phyloP scores from a whole-genome alignment of 2,329 filamentous ascomycete species.

The Aspergillus floridensis region DNA sequence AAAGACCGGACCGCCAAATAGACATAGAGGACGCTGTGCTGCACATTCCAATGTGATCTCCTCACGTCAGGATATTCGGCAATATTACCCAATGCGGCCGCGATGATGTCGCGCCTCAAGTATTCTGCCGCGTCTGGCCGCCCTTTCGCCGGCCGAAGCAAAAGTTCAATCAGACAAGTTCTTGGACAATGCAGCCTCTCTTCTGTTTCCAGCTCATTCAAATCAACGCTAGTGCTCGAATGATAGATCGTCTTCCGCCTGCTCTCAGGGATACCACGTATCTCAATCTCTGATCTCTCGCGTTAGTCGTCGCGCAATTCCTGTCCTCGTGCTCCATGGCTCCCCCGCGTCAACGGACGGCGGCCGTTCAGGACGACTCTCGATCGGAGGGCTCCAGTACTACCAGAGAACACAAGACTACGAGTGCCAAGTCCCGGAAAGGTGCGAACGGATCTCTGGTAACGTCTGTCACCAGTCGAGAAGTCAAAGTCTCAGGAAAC shows the following conservation, averaged over 20 bases:
- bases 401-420: conserved; percentile 36
- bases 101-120: conserved; percentile 24
- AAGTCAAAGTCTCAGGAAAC: conserved; percentile 22
- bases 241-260: neutral
- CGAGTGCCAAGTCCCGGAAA: conserved; percentile 34
- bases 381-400: conserved; percentile 49
- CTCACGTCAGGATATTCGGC: conserved; percentile 2
- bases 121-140: conserved; percentile 35
- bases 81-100: conserved; percentile 20
- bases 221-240: conserved; percentile 7
- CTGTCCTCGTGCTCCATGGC: conserved; percentile 35
- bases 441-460: conserved; percentile 18
- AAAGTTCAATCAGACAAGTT: conserved; percentile 18
- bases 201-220: neutral
- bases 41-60: neutral
- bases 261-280: neutral
- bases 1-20: neutral
- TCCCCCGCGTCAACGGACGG: conserved; percentile 45
- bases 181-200: conserved; percentile 8
- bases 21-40: neutral
- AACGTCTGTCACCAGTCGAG: conserved; percentile 14
- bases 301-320: neutral
- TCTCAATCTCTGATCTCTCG: neutral
- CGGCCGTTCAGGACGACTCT: conserved; percentile 44
- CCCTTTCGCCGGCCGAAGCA: conserved; percentile 21